Evolutionary conservation across 2,329 filamentous ascomycete genomes (phyloP).

Genomic region (Fusarium beomiforme): DNA sequence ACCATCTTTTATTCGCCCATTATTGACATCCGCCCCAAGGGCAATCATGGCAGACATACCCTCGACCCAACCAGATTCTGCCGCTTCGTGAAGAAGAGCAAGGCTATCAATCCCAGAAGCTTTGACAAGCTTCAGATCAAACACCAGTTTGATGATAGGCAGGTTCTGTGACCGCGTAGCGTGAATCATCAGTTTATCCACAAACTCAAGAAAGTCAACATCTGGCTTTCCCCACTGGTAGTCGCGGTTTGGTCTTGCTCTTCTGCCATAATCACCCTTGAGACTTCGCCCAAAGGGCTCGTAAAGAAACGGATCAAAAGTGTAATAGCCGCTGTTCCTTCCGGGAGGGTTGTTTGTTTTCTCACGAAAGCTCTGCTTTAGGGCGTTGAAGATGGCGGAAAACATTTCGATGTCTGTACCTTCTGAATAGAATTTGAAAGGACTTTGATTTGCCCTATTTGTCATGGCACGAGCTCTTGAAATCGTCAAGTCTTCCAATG

Average conservation of each 20-base stretch:
- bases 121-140: neutral
- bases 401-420: neutral
- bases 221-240: neutral
- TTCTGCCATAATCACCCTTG: neutral
- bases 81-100: neutral
- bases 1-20: rapidly evolving
- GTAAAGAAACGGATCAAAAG: neutral
- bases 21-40: neutral
- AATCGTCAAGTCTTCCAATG: neutral
- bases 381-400: neutral
- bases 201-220: neutral
- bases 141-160: neutral
- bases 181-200: neutral
- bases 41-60: neutral
- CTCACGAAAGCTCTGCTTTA: neutral
- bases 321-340: neutral
- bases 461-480: neutral
- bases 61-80: neutral
- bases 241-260: neutral
- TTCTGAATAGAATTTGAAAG: neutral
- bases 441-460: neutral
- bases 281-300: neutral
- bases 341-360: neutral
- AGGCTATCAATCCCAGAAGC: neutral
- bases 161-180: neutral